These are phyloP conservation scores for Juglanconis juglandina DNA, from an alignment of 2,329 filamentous ascomycete genomes.

Conservation along the genomic window DNA sequence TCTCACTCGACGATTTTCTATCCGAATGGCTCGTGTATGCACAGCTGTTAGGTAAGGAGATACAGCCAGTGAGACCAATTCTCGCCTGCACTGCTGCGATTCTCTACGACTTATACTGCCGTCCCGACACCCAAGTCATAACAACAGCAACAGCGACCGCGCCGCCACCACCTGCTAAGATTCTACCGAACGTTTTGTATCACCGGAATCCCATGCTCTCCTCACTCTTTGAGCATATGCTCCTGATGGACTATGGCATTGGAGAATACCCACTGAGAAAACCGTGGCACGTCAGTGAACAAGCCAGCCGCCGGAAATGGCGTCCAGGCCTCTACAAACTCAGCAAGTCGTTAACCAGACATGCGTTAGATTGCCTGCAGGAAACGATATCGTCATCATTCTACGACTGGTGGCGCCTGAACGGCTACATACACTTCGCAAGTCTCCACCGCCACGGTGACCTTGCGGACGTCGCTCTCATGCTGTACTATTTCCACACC, in stretches of 20 bases:
- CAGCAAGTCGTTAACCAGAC: no score
- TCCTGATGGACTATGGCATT: background rate
- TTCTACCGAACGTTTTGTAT: background rate
- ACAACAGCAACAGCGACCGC: background rate
- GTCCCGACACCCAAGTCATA: background rate
- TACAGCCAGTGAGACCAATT: background rate
- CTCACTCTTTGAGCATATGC: conserved; percentile 2
- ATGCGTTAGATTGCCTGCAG: no score
- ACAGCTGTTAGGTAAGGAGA: no score
- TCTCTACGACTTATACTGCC: background rate
- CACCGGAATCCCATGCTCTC: background rate
- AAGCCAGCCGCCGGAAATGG: no score
- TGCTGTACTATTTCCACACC: conserved; percentile 13
- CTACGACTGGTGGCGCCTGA: no score
- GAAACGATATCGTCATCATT: no score
- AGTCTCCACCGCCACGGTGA: no score
- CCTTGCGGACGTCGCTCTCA: background rate
- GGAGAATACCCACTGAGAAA: background rate
- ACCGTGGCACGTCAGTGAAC: no score
- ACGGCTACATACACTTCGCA: no score
- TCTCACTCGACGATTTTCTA: background rate
- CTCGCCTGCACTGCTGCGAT: background rate
- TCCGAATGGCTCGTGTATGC: background rate
- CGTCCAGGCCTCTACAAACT: no score
- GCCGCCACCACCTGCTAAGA: background rate